Evolutionary conservation across 768 basidiomycete genomes (phyloP).

Genomic region (Punctularia strigosozonata): DNA sequence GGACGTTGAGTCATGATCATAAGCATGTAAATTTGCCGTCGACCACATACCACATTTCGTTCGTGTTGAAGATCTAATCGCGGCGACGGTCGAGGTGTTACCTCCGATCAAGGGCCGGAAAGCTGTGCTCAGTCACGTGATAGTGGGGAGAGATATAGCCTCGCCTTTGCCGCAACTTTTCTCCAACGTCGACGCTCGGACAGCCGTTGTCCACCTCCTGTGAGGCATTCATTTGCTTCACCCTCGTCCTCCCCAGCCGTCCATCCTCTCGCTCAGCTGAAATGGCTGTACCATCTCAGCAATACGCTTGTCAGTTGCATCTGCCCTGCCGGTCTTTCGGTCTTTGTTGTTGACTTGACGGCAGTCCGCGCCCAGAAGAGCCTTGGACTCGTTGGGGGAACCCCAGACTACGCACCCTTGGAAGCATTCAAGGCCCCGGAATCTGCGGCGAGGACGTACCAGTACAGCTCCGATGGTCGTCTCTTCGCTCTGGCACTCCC

Average conservation of each 20-base stretch:
- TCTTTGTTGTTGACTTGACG: slow-evolving; percentile 8
- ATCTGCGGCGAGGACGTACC: slow-evolving; percentile 59
- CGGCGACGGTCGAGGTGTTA: no score
- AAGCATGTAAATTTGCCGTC: no score
- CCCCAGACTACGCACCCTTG: slow-evolving; percentile 61
- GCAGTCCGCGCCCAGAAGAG: slow-evolving; percentile 92
- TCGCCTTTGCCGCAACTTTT: no score
- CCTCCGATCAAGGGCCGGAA: no score
- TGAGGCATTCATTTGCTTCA: slow-evolving; percentile 5
- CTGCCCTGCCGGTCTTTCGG: background rate
- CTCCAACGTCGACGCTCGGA: no score
- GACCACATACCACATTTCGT: no score
- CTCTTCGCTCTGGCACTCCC: slow-evolving; percentile 80
- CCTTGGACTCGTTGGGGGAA: slow-evolving; percentile 73
- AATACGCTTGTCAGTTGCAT: slow-evolving; percentile 82
- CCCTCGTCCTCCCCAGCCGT: slow-evolving; percentile 20
- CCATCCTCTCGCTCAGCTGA: slow-evolving; percentile 19
- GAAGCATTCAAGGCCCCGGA: slow-evolving; percentile 57
- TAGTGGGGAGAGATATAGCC: no score
- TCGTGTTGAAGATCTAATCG: no score
- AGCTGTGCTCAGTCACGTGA: no score
- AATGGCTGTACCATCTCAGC: slow-evolving; percentile 75
- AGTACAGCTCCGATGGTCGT: slow-evolving; percentile 81
- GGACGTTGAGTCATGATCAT: no score
- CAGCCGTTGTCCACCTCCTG: background rate